Conservation (phyloP, 2,329 filamentous ascomycete genomes). For the Aspergillus jensenii region DNA sequence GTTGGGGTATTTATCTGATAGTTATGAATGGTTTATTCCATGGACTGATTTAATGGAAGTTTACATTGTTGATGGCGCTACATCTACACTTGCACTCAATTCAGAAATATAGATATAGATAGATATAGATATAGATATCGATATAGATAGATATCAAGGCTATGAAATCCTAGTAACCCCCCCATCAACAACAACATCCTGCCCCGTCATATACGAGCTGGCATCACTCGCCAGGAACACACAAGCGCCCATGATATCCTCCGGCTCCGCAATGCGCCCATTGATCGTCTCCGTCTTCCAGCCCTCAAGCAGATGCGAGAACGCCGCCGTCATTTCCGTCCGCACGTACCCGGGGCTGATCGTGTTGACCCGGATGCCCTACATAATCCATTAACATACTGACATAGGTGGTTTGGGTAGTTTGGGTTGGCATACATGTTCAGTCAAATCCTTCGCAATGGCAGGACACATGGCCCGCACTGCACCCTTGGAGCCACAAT, state of each 20-base stretch:
- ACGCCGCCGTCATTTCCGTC: constrained; percentile 39
- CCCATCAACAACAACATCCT: constrained; percentile 49
- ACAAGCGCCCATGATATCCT: constrained; percentile 52
- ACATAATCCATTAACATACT: background rate
- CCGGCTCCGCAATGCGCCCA: constrained; percentile 47
- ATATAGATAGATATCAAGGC: too few species aligned
- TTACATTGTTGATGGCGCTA: too few species aligned
- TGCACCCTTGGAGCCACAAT: constrained; percentile 50
- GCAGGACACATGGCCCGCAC: constrained; percentile 49
- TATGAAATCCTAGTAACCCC: constrained; percentile 28
- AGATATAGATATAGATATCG: too few species aligned
- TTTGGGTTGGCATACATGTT: constrained; percentile 29
- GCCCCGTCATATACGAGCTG: constrained; percentile 47
- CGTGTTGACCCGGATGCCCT: constrained; percentile 45
- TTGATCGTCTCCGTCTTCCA: constrained; percentile 55
- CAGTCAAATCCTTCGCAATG: constrained; percentile 47
- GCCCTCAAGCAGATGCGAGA: constrained; percentile 48
- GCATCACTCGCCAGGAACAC: constrained; percentile 52
- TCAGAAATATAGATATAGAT: too few species aligned
- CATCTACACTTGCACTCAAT: too few species aligned
- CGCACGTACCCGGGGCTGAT: constrained; percentile 43
- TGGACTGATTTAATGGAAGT: too few species aligned
- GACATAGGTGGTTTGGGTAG: too few species aligned
- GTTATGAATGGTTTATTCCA: too few species aligned
- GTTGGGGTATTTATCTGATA: too few species aligned